Conservation (phyloP, 2,329 filamentous ascomycete genomes). For the Tolypocladium cylindrosporum region DNA sequence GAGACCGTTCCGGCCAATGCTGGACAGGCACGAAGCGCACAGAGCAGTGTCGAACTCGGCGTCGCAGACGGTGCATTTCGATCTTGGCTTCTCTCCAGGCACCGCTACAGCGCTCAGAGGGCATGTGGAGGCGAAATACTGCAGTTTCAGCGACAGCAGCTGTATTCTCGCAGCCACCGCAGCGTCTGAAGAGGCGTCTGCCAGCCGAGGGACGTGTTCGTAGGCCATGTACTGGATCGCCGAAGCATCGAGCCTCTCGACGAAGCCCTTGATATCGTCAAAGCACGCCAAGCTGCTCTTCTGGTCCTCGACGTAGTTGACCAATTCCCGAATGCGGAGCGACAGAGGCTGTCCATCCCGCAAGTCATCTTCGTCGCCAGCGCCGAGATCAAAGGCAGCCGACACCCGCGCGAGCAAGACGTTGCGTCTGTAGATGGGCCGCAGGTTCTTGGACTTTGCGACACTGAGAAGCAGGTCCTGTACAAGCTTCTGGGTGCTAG, state of each 20-base stretch:
- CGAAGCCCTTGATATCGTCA: conserved; percentile 34
- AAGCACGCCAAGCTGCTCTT: conserved; percentile 31
- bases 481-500: conserved; percentile 16
- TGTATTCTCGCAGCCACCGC: conserved; percentile 15
- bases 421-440: conserved; percentile 29
- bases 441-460: conserved; percentile 16
- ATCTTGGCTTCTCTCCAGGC: conserved; percentile 9
- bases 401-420: conserved; percentile 27
- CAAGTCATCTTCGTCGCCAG: conserved; percentile 18
- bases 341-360: conserved; percentile 16
- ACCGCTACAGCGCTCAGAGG: conserved; percentile 12
- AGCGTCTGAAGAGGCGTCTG: conserved; percentile 14
- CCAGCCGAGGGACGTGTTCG: conserved; percentile 21
- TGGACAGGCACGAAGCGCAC: conserved; percentile 13
- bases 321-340: conserved; percentile 21
- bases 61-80: conserved; percentile 15
- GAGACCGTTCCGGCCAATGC: conserved; percentile 12
- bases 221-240: conserved; percentile 31
- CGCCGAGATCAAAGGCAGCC: conserved; percentile 23
- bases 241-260: conserved; percentile 28
- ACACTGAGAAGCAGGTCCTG: conserved; percentile 20
- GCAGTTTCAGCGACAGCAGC: conserved; percentile 30
- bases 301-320: conserved; percentile 25
- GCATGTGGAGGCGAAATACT: conserved; percentile 34
- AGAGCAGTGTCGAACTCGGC: conserved; percentile 8